Conservation (phyloP, 2,329 filamentous ascomycete species). For the Sporothrix pallida region DNA sequence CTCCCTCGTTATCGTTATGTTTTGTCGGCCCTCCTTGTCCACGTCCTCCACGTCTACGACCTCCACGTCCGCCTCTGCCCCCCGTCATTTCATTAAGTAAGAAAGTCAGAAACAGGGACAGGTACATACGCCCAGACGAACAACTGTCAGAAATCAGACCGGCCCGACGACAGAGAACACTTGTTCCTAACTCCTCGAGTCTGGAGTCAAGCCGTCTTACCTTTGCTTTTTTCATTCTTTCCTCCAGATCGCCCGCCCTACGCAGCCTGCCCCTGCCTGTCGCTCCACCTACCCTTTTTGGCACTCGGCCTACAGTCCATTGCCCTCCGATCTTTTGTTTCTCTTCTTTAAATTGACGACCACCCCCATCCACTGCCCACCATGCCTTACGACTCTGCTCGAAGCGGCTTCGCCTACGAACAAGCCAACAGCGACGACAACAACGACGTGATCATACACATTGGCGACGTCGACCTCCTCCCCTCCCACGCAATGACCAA, state of each 20-base stretch:
- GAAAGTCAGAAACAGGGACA: neutral
- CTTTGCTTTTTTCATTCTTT: no score
- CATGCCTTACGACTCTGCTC: neutral
- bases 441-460: constrained; percentile 25
- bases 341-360: neutral
- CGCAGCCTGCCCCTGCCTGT: neutral
- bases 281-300: neutral
- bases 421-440: neutral
- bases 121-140: neutral
- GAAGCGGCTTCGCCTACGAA: no score
- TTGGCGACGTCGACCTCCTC: constrained; percentile 24
- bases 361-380: neutral
- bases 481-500: neutral
- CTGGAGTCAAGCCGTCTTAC: neutral
- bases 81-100: neutral
- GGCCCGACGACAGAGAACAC: neutral
- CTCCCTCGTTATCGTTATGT: neutral
- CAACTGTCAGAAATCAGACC: neutral
- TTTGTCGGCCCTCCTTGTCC: neutral
- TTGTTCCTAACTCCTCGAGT: neutral
- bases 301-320: no score
- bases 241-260: no score
- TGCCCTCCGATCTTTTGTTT: no score
- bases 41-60: neutral
- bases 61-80: no score